Evolutionary conservation across 352 stramenopile genomes (phyloP), one percentile per base, ranked within the genome.

Genomic region (Globisporangium uncinulatum): DNA sequence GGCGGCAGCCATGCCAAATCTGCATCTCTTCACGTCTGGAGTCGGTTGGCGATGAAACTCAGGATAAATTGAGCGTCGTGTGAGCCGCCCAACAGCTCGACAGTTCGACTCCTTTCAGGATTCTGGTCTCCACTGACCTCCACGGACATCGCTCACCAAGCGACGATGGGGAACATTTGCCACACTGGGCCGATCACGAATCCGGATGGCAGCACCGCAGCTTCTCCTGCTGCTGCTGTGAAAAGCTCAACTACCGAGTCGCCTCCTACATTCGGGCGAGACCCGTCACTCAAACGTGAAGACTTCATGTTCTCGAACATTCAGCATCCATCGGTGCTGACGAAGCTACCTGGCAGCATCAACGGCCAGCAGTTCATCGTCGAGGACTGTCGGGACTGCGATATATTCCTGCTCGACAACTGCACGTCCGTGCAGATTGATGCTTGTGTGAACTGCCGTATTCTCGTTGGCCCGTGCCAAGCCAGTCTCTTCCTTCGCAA

Each of bases 311-410:
- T 87, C 60, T 67, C 76, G 45, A 69, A 71, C 54, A 63, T 77
- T 31, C 61, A 68, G 21, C 66, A 59, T 20, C 64, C 72, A 5
- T 73, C 66, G 3, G 69, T 72, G 43, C 67, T 89, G 19, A 51
- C 70, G 44, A 88, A 86, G 54, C 64, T 71, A 21, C 79, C 82
- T 2, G 82, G 82, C 31, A 78, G 51, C 51, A 73, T 92, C 59
- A 82, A 79, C 49, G 82, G 82, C 46, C 79, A 92, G 73, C 82
- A 92, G 56, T 92, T 92, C 62, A 64, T 92, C 54, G 67, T 92
- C 48, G 80, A 92, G 44, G 67, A 84, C 47, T 90, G 78, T 59
- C 53, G 61, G 49, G 78, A 85, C 61, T 91, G 80, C 58, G 77
- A 89, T 41, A 83, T 92, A 54, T 91, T 89, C 51, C 20, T 92